Base-by-base conservation (phyloP, 2,329 filamentous ascomycete genomes). In the Leptoxyphium fumago region DNA sequence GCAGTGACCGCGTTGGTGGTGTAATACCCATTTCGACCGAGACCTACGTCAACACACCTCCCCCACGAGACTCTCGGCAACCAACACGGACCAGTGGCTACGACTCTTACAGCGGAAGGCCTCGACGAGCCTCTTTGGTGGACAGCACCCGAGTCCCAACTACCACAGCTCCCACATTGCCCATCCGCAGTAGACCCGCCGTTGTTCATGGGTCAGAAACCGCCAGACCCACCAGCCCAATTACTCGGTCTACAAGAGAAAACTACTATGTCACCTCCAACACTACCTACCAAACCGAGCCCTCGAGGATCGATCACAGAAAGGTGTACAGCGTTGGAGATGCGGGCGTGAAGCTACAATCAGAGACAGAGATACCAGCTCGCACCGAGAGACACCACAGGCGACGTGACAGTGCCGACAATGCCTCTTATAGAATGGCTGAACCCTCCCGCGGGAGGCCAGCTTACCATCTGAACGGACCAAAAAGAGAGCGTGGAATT, bases 271-370 rank as follows among this genome's bases (percentile, higher is more conserved):
- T 67, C 42, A 62, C 61, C 2, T 61, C 65, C 7, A 44, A 46
- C 21, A 14, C 41, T 8, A 46, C 52, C 7, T 13, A 15, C 5
- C 15, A 36, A 13, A 13, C 32, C 11, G 32, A 36, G 32, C 49
- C 57, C 18, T 55, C 57, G 29, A 49, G 52, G 36, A 48, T 48
- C 6, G 60, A 63, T 28, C 66, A 70, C 50, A 70, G 68, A 54
- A 69, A 68, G 51, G 58, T 71, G 18, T 71, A 71, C 55, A 68
- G 64, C 48, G 63, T 71, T 10, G 67, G 69, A 42, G 64, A 70
- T 44, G 61, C 60, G 14, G 50, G 46, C 29, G 55, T 55, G 40
- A 62, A 61, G 47, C 51, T 64, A 13, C 14, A 18, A 21, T 17
- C 38, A 17, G 58, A 63, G n/a, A 60, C 59, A 38, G 58, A 63